These are phyloP conservation scores for Leptographium wingfieldii DNA, from an alignment of 2,329 filamentous ascomycete genomes.

Conservation along the genomic window DNA sequence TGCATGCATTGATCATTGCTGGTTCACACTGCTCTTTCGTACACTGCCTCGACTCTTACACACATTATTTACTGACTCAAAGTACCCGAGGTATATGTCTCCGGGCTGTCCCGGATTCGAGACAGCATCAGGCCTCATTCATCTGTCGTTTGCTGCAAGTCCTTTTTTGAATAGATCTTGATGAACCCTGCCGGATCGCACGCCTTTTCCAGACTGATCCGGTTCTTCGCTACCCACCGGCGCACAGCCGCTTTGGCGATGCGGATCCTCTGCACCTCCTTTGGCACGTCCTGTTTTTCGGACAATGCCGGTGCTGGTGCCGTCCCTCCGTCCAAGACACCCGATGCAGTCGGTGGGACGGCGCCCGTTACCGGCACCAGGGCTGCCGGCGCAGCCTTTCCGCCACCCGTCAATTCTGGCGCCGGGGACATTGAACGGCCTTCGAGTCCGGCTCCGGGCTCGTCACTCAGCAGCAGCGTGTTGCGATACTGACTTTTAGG, in stretches of 20 bases:
- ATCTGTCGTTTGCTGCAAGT: constrained; percentile 20
- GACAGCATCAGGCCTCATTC: constrained; percentile 16
- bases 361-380: constrained; percentile 9
- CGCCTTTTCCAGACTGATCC: constrained; percentile 49
- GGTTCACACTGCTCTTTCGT: not conserved
- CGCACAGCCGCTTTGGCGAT: constrained; percentile 45
- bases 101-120: not conserved
- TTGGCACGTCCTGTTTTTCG: constrained; percentile 15
- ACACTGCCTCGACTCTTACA: not conserved
- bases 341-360: not conserved
- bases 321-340: not conserved
- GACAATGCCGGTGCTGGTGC: not conserved
- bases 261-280: constrained; percentile 31
- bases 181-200: constrained; percentile 67
- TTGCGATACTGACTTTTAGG: constrained; percentile 13
- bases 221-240: constrained; percentile 52
- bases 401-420: not conserved
- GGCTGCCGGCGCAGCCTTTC: constrained; percentile 1
- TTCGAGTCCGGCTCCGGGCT: constrained; percentile 1
- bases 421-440: constrained; percentile 5
- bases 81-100: not conserved
- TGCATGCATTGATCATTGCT: not conserved
- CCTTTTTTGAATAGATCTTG: constrained; percentile 47
- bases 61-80: not conserved
- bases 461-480: not conserved